phyloP scores from a whole-genome alignment of 75 land plant species.

The Cupressus sempervirens region DNA sequence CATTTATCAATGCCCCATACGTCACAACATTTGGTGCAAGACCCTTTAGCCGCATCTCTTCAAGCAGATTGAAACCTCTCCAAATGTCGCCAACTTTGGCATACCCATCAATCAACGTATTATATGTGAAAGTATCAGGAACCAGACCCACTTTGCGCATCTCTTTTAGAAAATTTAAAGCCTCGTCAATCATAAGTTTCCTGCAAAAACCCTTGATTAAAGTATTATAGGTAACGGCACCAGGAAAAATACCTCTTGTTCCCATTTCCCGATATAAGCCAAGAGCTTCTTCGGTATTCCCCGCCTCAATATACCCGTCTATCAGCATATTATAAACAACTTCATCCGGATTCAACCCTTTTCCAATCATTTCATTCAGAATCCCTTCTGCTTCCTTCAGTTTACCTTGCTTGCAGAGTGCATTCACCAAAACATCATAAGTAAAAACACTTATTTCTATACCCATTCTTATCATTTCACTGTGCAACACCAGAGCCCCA shows the following conservation, averaged over 20 bases:
- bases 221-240: constrained; percentile 43
- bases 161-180: constrained; percentile 36
- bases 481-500: constrained; percentile 24
- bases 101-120: constrained; percentile 50
- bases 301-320: constrained; percentile 30
- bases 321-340: constrained; percentile 45
- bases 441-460: constrained; percentile 30
- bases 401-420: constrained; percentile 61
- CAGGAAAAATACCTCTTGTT: constrained; percentile 23
- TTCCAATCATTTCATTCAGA: constrained; percentile 28
- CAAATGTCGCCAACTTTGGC: constrained; percentile 30
- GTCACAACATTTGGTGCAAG: constrained; percentile 41
- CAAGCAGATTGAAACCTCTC: constrained; percentile 37
- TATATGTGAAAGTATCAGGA: constrained; percentile 54
- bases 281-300: constrained; percentile 31
- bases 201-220: constrained; percentile 57
- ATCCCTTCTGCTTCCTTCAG: constrained; percentile 44
- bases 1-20: constrained; percentile 51
- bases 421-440: constrained; percentile 43
- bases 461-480: constrained; percentile 31
- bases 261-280: constrained; percentile 31
- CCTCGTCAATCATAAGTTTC: constrained; percentile 40
- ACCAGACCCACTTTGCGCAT: constrained; percentile 50
- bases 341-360: constrained; percentile 32
- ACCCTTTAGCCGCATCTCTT: constrained; percentile 38